These are phyloP conservation scores for Kodamaea suecica DNA, from an alignment of 1,139 yeast species.

Conservation along the genomic window DNA sequence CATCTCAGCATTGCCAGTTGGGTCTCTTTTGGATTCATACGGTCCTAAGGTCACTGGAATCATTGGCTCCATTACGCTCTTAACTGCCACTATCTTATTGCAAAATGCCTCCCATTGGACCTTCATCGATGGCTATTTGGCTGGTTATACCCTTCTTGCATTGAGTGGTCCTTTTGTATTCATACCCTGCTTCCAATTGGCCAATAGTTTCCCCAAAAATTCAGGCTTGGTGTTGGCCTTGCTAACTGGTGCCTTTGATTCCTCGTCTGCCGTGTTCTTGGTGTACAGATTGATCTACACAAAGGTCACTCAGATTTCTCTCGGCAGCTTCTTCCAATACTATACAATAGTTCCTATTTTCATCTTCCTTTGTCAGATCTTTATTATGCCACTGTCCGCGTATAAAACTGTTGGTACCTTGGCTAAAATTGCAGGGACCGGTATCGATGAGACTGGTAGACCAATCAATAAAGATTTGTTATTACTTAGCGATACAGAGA, in stretches of 20 bases:
- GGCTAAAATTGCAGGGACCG: conserved; percentile 66
- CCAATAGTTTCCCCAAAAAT: conserved; percentile 66
- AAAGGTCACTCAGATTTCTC: conserved; percentile 27
- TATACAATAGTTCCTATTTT: conserved; percentile 73
- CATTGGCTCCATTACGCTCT: conserved; percentile 61
- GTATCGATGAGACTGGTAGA: conserved; percentile 60
- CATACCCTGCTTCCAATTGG: conserved; percentile 75
- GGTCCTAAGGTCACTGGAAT: conserved; percentile 82
- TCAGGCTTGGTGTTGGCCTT: conserved; percentile 71
- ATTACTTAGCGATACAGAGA: conserved; percentile 33
- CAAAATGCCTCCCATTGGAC: conserved; percentile 28
- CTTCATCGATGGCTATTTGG: conserved; percentile 54
- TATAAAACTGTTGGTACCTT: conserved; percentile 69
- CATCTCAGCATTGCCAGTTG: conserved; percentile 77
- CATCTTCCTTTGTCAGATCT: conserved; percentile 66
- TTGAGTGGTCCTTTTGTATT: conserved; percentile 82
- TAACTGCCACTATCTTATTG: conserved; percentile 52
- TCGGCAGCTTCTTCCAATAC: conserved; percentile 57
- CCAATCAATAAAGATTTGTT: conserved; percentile 44
- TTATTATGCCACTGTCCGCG: conserved; percentile 75
- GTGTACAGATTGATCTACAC: conserved; percentile 64
- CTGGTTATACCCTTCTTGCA: conserved; percentile 67
- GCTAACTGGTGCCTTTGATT: conserved; percentile 75
- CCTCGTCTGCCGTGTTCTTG: conserved; percentile 71
- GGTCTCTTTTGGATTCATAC: conserved; percentile 66